These are phyloP conservation scores for Iris macrosiphon DNA, from an alignment of 106 monocot species.

Conservation along the genomic window DNA sequence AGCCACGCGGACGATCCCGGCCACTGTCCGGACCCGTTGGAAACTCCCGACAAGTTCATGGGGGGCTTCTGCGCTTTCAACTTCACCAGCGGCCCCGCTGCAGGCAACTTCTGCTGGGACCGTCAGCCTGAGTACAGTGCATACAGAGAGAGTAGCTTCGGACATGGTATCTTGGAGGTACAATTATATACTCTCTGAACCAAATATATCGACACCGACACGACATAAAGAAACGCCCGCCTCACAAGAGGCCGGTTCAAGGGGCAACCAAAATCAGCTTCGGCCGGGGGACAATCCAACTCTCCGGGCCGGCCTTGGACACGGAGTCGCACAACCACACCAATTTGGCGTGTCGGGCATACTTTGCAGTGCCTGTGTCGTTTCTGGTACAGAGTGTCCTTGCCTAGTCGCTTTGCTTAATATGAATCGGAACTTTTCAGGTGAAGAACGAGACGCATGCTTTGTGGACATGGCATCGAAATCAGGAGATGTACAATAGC, in stretches of 20 bases:
- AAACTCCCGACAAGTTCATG: constrained; percentile 37
- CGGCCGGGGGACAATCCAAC: too few species aligned
- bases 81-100: constrained; percentile 61
- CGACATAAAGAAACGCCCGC: too few species aligned
- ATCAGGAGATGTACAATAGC: constrained; percentile 50
- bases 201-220: too few species aligned
- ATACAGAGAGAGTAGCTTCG: constrained; percentile 65
- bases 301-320: too few species aligned
- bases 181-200: too few species aligned
- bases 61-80: constrained; percentile 74
- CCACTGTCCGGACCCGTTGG: constrained; percentile 62
- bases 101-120: constrained; percentile 56
- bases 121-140: constrained; percentile 58
- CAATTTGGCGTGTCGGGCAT: too few species aligned
- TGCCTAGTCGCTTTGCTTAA: too few species aligned
- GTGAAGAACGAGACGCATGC: constrained; percentile 72
- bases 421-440: constrained; percentile 31
- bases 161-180: constrained; percentile 89
- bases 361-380: too few species aligned
- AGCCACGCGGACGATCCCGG: constrained; percentile 73
- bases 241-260: too few species aligned
- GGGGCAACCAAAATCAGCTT: too few species aligned
- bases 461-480: constrained; percentile 80
- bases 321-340: too few species aligned
- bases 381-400: too few species aligned